Evolutionary conservation across 495 filamentous ascomycete species (phyloP).

Genomic region (Hyaloscypha variabilis): DNA sequence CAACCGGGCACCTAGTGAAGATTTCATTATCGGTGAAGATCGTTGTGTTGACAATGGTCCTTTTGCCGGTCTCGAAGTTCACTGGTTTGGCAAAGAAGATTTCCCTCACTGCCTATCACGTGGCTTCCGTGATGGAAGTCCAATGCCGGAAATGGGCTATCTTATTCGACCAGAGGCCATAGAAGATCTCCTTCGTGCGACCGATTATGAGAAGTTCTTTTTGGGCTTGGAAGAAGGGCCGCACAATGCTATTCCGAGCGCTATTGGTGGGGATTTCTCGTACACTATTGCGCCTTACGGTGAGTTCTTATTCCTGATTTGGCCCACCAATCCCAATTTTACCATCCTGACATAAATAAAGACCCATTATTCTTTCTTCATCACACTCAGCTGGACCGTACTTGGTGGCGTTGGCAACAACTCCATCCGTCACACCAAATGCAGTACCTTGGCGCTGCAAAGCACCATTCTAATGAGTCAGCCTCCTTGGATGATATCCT

Average conservation of each 20-base stretch:
- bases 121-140: conserved; percentile 16
- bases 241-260: conserved; percentile 28
- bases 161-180: conserved; percentile 6
- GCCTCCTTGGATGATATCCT: conserved; percentile 20
- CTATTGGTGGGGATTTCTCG: conserved; percentile 31
- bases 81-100: conserved; percentile 2
- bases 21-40: not conserved
- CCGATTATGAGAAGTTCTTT: conserved; percentile 22
- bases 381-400: conserved; percentile 56
- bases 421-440: conserved; percentile 35
- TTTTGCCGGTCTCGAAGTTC: conserved; percentile 25
- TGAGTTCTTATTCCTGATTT: conserved; percentile 2
- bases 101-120: conserved; percentile 32
- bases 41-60: conserved; percentile 33
- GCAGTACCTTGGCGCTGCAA: not conserved
- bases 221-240: conserved; percentile 28
- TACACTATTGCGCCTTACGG: conserved; percentile 27
- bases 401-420: conserved; percentile 64
- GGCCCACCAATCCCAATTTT: not conserved
- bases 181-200: not conserved
- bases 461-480: not conserved
- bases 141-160: not conserved
- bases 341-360: conserved; percentile 11
- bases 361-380: conserved; percentile 63
- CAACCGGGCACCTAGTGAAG: conserved; percentile 8